Base-by-base conservation (phyloP, 129 eudicot genomes). In the Flaveria brownii region DNA sequence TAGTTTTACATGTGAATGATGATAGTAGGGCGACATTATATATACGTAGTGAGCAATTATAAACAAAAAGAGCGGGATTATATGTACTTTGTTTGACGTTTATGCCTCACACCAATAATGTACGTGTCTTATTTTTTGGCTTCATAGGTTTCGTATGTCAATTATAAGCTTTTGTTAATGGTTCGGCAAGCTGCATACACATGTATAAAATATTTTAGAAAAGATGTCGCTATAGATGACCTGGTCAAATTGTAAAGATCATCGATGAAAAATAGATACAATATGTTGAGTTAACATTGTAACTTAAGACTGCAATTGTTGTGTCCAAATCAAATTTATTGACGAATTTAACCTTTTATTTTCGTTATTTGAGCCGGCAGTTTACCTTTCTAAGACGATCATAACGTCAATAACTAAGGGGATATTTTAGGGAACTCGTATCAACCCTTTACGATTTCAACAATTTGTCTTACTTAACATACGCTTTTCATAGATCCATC, bases 361-460 rank as follows among this genome's bases (percentile, higher is more conserved):
- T 68, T 9, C 5, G 2, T 76, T 67, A 52, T 66, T 30, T 12
- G 42, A 67, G 80, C 68, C 74, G 73, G 74, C 74, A 51, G 22
- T 39, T 76, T 51, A 46, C 6, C 41, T 68, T 25, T 56, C 33
- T 55, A 68, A 77, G 5, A 68, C 7, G 30, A 39, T 43, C 26
- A 56, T 42, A 66, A 66, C 6, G 9, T 39, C 23, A 77, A 42
- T 23, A 28, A 28, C 4, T 28, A 33, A 4, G 39, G 6, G 39
- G 1, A 33, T 33, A 33, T 33, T 33, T 4, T 9, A 2, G 28
- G 42, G 57, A 51, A 16, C 73, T 15, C 22, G 7, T 33, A 52
- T n/a, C 17, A 12, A 18, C 1, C 0, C 46, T 28, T 28, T 13
- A 23, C 51, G n/a, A 28, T 51, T 14, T 46, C 6, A 0, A 28